Percentiles rank a stretch among this genome's conserved stretches.
These are phyloP conservation scores for Coelastrella sp. DNA, from an alignment of 139 green algal genomes.

Conservation along the genomic window DNA sequence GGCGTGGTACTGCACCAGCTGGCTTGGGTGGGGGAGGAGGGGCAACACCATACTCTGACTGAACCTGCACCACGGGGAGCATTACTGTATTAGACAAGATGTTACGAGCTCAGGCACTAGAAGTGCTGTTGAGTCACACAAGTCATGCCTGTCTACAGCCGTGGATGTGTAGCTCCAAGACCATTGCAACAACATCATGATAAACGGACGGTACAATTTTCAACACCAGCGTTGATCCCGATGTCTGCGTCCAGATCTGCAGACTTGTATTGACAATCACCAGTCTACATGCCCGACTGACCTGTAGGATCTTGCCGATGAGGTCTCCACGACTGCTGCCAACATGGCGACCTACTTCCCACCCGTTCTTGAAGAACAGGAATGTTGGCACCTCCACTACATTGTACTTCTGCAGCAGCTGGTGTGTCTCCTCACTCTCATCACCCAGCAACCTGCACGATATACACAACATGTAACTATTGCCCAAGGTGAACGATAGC, in stretches of 20 bases:
- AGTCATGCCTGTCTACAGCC: no score
- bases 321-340: constrained; percentile 86
- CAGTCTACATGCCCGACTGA: no score
- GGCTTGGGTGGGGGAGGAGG: constrained; percentile 42
- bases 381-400: constrained; percentile 90
- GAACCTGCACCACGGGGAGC: constrained; percentile 22
- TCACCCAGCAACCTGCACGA: constrained; percentile 30
- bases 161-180: no score
- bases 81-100: not conserved
- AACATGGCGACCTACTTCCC: constrained; percentile 70
- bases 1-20: constrained; percentile 34
- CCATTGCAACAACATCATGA: no score
- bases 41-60: constrained; percentile 42
- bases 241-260: constrained; percentile 31
- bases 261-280: constrained; percentile 49
- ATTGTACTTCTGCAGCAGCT: constrained; percentile 66
- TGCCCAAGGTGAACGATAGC: not conserved
- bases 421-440: not conserved
- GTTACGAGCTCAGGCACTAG: not conserved
- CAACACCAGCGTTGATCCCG: constrained; percentile 50
- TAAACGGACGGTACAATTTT: no score
- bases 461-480: no score
- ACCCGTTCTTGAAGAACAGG: constrained; percentile 80
- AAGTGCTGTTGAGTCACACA: no score
- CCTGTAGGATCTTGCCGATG: constrained; percentile 85